phyloP scores from a whole-genome alignment of 768 basidiomycete species.

The Tricholoma saponaceum region DNA sequence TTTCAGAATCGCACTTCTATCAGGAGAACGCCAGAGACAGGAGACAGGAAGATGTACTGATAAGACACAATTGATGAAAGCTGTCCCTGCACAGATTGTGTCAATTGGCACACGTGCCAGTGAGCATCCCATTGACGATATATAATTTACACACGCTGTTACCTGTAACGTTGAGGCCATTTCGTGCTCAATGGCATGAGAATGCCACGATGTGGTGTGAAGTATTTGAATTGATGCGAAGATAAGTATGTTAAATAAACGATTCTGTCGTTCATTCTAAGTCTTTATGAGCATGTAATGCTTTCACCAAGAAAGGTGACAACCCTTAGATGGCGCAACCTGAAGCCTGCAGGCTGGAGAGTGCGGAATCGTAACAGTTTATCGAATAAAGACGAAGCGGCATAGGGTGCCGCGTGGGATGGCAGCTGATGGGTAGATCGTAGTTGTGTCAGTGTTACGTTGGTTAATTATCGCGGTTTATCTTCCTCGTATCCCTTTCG shows the following conservation, averaged over 20 bases:
- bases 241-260: neutral
- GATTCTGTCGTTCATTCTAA: neutral
- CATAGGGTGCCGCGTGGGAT: neutral
- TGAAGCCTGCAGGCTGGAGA: no score
- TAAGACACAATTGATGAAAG: neutral
- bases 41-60: neutral
- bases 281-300: no score
- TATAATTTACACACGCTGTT: neutral
- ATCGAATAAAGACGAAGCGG: neutral
- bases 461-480: neutral
- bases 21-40: no score
- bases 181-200: neutral
- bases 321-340: no score
- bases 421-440: neutral
- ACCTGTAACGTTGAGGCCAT: neutral
- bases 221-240: neutral
- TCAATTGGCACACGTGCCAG: neutral
- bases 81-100: neutral
- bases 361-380: no score
- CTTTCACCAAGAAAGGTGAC: no score
- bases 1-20: neutral
- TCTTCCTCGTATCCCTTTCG: neutral
- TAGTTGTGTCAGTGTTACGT: neutral
- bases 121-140: neutral
- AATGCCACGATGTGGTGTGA: neutral